A percentile compares a stretch with the other conserved stretches of the same genome.
phyloP scores from a whole-genome alignment of 345 rosid species.

The Balakata baccata region DNA sequence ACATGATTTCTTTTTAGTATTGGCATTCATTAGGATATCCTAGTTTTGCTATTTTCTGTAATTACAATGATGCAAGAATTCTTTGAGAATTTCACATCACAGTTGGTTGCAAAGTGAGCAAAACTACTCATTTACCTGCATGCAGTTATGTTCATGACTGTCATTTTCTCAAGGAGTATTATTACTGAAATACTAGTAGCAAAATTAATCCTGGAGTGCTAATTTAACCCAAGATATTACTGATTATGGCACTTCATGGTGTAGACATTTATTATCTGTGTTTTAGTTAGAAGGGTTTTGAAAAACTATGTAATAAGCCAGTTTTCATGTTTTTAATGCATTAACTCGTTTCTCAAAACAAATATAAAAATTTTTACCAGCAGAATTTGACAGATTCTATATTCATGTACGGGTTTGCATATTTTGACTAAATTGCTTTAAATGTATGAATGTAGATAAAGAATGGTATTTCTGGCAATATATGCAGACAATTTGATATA shows the following conservation, averaged over 20 bases:
- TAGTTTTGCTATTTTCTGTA: neutral
- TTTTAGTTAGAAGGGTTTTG: neutral
- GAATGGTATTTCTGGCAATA: neutral
- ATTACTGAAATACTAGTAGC: neutral
- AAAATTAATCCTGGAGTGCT: neutral
- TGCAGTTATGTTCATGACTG: neutral
- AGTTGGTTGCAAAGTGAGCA: neutral
- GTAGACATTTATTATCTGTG: neutral
- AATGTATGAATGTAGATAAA: neutral
- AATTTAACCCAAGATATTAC: neutral
- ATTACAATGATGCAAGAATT: neutral
- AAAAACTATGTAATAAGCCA: neutral
- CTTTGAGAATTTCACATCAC: neutral
- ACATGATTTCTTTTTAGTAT: neutral
- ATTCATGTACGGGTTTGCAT: neutral
- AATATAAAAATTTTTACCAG: neutral
- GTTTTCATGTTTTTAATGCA: neutral
- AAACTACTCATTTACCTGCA: neutral
- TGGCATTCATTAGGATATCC: neutral
- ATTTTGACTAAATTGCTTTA: neutral
- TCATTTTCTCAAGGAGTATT: neutral
- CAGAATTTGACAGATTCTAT: too few relatives aligned
- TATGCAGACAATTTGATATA: neutral
- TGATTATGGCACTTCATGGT: neutral
- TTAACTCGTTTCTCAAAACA: neutral